Evolutionary conservation across 2,329 filamentous ascomycete genomes (phyloP).

Genomic region (Plectosphaerella sp.): DNA sequence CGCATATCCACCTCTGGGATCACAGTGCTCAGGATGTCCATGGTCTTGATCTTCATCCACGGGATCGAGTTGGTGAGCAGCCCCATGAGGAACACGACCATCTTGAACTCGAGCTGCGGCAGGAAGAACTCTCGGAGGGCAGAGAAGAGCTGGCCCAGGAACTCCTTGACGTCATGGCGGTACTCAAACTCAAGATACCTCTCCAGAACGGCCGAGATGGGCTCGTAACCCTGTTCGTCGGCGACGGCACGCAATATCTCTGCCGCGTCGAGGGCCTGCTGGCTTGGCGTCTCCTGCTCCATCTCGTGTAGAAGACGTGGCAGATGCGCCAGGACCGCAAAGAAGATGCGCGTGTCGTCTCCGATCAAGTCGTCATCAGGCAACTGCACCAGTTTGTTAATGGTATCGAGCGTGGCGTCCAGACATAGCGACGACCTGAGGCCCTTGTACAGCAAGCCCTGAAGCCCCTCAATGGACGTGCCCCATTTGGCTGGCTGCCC

Average conservation of each 20-base stretch:
- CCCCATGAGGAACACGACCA: conserved; percentile 86
- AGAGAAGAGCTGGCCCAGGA: conserved; percentile 67
- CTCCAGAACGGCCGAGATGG: conserved; percentile 65
- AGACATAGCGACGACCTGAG: conserved; percentile 81
- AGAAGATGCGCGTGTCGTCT: conserved; percentile 75
- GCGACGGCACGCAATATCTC: conserved; percentile 68
- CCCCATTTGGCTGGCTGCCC: conserved; percentile 86
- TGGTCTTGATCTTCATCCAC: conserved; percentile 90
- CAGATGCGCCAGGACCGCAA: conserved; percentile 85
- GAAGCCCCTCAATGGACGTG: conserved; percentile 79
- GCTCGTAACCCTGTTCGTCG: conserved; percentile 63
- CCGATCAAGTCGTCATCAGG: conserved; percentile 80
- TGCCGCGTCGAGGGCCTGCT: conserved; percentile 57
- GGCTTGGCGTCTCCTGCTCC: conserved; percentile 57
- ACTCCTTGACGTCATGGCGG: conserved; percentile 62
- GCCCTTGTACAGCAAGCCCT: conserved; percentile 85
- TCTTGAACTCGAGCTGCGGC: conserved; percentile 75
- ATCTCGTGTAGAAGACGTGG: conserved; percentile 79
- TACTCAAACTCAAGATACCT: conserved; percentile 66
- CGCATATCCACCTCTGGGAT: conserved; percentile 92
- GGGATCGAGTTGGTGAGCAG: conserved; percentile 82
- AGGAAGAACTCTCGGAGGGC: conserved; percentile 77
- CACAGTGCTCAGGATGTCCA: conserved; percentile 80
- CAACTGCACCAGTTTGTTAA: conserved; percentile 74
- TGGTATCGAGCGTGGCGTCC: conserved; percentile 68